phyloP scores from a whole-genome alignment of 352 stramenopile genomes.

The Globisporangium ultimum region DNA sequence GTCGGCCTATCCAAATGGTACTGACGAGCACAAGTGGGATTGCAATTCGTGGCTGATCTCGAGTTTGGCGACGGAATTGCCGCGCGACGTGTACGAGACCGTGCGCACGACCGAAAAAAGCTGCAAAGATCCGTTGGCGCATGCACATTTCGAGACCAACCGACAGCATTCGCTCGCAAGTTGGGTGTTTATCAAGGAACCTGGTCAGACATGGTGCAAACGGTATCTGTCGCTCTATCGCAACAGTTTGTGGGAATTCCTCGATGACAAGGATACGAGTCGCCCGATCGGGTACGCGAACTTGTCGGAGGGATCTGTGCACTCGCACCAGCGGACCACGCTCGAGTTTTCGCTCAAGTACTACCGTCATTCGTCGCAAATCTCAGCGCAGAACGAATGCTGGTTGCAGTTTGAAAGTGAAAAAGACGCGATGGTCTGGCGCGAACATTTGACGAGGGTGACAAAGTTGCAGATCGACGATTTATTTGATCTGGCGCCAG shows the following conservation, averaged over 20 bases:
- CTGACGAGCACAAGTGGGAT: constrained; percentile 40
- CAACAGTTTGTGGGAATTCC: constrained; percentile 76
- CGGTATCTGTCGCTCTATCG: constrained; percentile 66
- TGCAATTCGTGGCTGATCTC: constrained; percentile 61
- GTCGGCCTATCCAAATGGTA: constrained; percentile 6
- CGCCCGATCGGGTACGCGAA: constrained; percentile 73
- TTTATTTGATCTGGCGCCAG: constrained; percentile 60
- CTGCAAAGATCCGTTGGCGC: constrained; percentile 19
- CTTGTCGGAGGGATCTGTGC: constrained; percentile 62
- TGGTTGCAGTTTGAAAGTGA: constrained; percentile 58
- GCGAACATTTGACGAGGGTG: constrained; percentile 29
- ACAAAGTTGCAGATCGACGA: constrained; percentile 57
- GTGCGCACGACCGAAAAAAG: constrained; percentile 33
- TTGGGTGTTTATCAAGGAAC: constrained; percentile 64
- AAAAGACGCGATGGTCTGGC: constrained; percentile 39
- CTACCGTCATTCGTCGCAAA: constrained; percentile 40
- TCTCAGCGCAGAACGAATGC: constrained; percentile 52
- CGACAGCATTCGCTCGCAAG: constrained; percentile 27
- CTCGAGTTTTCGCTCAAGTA: constrained; percentile 60
- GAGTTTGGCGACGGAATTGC: constrained; percentile 59
- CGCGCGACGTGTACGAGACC: constrained; percentile 53
- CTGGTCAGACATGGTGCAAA: constrained; percentile 61
- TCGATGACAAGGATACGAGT: constrained; percentile 57
- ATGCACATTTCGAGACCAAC: constrained; percentile 9
- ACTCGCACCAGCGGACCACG: constrained; percentile 42